These are phyloP conservation scores for Apiospora malaysiana DNA, from an alignment of 2,329 filamentous ascomycete species.

Conservation along the genomic window DNA sequence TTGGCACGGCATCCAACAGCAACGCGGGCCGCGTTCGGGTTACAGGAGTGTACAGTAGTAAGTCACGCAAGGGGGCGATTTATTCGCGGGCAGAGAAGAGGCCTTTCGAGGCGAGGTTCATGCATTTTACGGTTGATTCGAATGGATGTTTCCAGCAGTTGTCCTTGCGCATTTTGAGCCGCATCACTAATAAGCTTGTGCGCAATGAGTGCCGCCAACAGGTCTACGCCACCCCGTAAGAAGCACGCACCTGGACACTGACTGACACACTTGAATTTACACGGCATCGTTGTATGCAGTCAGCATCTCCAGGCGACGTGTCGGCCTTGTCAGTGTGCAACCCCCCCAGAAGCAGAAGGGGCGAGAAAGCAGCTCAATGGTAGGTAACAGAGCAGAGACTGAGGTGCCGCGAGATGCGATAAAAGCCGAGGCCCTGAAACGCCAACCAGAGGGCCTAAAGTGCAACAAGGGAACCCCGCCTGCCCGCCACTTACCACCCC, in stretches of 20 bases:
- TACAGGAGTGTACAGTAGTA: background rate
- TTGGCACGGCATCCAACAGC: background rate
- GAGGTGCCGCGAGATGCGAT: too few species aligned
- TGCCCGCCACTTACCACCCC: background rate
- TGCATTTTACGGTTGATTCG: background rate
- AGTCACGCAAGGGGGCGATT: background rate
- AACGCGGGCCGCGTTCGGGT: background rate
- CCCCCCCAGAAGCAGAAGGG: background rate
- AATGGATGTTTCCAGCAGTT: background rate
- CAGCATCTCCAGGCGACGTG: background rate
- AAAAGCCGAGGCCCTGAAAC: constrained; percentile 8
- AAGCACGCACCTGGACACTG: too few species aligned
- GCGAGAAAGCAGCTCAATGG: background rate
- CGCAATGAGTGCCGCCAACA: background rate
- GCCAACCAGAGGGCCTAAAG: background rate
- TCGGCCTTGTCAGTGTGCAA: background rate
- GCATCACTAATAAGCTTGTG: background rate
- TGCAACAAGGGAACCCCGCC: background rate
- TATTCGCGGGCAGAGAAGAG: background rate
- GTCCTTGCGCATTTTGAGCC: background rate
- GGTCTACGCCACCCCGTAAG: background rate
- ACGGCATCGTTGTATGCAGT: background rate
- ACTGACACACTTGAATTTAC: background rate
- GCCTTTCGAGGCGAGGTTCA: background rate
- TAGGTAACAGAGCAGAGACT: background rate